These are phyloP conservation scores for Apophysomyces ossiformis DNA, from an alignment of 371 early-diverging fungal species.

Conservation along the genomic window DNA sequence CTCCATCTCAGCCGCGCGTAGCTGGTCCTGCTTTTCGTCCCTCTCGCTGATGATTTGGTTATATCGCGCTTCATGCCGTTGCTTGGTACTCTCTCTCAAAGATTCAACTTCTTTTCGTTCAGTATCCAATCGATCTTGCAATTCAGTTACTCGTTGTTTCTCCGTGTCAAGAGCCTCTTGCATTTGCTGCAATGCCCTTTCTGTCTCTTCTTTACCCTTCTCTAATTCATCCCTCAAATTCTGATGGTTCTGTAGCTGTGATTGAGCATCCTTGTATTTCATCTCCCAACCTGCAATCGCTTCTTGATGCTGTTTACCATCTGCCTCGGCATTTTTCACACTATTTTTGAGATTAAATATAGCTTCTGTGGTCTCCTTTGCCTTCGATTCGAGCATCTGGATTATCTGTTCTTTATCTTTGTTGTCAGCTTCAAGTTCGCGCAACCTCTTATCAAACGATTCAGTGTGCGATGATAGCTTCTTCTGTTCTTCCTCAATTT, in stretches of 20 bases:
- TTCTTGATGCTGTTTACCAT: neutral
- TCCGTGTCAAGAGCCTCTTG: neutral
- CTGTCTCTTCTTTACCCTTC: neutral
- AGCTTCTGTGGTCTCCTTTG: neutral
- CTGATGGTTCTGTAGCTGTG: neutral
- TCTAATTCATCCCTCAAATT: neutral
- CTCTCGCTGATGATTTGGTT: neutral
- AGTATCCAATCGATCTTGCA: conserved; percentile 2
- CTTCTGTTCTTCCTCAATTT: neutral
- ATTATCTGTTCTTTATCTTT: neutral
- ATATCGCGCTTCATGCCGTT: neutral
- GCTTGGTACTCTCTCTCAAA: neutral
- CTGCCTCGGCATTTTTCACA: neutral
- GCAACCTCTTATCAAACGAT: neutral
- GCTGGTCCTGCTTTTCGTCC: neutral
- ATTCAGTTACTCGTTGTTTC: neutral
- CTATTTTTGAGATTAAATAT: neutral
- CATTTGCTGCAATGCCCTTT: neutral
- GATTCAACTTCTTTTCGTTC: neutral
- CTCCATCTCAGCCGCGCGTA: neutral
- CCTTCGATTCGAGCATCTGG: neutral
- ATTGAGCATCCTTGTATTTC: neutral
- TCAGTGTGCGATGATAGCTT: neutral
- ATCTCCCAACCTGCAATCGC: neutral
- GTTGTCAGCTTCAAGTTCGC: neutral